Percentiles rank a stretch among this genome's conserved stretches.
phyloP scores from a whole-genome alignment of 345 rosid genomes.

The Lenwebbia sp. region DNA sequence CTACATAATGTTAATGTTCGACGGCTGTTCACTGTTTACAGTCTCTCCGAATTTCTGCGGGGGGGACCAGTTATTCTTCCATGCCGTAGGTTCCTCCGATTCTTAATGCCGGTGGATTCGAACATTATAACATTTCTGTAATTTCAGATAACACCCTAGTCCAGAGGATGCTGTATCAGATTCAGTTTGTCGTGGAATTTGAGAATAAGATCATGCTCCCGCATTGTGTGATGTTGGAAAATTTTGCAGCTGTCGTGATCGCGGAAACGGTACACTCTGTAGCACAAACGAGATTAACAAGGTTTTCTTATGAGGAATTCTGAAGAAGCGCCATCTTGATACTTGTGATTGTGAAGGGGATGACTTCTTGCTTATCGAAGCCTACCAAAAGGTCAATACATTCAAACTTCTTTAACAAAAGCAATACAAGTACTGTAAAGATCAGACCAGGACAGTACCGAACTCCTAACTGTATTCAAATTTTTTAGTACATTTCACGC shows the following conservation, averaged over 20 bases:
- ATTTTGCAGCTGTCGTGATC: not conserved
- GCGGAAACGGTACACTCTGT: not conserved
- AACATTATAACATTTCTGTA: not conserved
- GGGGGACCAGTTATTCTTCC: not conserved
- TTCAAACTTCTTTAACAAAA: not conserved
- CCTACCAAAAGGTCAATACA: not conserved
- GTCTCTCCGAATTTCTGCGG: not conserved
- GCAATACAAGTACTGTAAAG: not conserved
- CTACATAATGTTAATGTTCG: not conserved
- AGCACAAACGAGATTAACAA: not conserved
- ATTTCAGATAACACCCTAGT: not conserved
- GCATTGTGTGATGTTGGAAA: not conserved
- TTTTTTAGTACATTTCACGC: not conserved
- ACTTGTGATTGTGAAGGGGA: not conserved
- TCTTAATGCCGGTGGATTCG: not conserved
- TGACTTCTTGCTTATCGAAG: not conserved
- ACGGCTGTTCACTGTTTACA: not conserved
- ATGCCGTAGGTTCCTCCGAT: not conserved
- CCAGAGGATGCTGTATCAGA: not conserved
- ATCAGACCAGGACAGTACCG: not conserved
- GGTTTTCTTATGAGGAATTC: not conserved
- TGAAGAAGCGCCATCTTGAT: not conserved
- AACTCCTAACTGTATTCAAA: not conserved
- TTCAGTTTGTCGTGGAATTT: not conserved
- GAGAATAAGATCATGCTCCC: not conserved